Conservation (phyloP, 805 yeast genomes). For the Candida easanensis region DNA sequence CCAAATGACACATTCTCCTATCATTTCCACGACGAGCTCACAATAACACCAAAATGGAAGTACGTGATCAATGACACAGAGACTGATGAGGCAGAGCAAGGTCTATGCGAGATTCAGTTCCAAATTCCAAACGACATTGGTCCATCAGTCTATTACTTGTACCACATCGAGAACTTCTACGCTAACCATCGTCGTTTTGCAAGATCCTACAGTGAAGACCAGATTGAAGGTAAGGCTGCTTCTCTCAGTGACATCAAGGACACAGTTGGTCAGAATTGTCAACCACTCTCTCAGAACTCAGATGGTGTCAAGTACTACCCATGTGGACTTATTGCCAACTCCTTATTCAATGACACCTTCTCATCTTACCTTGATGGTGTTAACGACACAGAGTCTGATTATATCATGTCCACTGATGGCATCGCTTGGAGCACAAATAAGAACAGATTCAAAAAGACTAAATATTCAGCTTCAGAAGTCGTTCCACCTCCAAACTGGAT, state of each 20-base stretch:
- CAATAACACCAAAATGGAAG: slow-evolving; percentile 64
- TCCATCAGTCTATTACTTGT: slow-evolving; percentile 74
- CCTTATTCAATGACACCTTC: slow-evolving; percentile 76
- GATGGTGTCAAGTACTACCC: slow-evolving; percentile 70
- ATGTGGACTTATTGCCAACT: slow-evolving; percentile 81
- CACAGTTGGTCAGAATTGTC: slow-evolving; percentile 53
- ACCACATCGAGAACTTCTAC: slow-evolving; percentile 82
- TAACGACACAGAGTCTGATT: slow-evolving; percentile 38
- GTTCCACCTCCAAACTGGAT: slow-evolving; percentile 87
- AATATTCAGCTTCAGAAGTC: slow-evolving; percentile 55
- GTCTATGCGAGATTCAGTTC: slow-evolving; percentile 71
- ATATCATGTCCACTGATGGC: slow-evolving; percentile 45
- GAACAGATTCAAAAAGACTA: slow-evolving; percentile 59
- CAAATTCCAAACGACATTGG: slow-evolving; percentile 67
- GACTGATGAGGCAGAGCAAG: slow-evolving; percentile 47
- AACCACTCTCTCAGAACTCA: slow-evolving; percentile 53
- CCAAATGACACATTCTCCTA: slow-evolving; percentile 54
- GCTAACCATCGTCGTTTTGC: slow-evolving; percentile 96
- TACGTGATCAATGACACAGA: slow-evolving; percentile 40
- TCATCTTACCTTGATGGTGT: slow-evolving; percentile 39
- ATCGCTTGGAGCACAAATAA: slow-evolving; percentile 75
- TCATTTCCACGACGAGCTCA: slow-evolving; percentile 51
- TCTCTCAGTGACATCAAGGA: slow-evolving; percentile 47
- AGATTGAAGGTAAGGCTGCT: slow-evolving; percentile 75
- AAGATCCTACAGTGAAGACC: slow-evolving; percentile 80